Percentiles rank a stretch among this genome's conserved stretches.
phyloP scores from a whole-genome alignment of 2,329 filamentous ascomycete genomes.

The Neofusicoccum sp. region DNA sequence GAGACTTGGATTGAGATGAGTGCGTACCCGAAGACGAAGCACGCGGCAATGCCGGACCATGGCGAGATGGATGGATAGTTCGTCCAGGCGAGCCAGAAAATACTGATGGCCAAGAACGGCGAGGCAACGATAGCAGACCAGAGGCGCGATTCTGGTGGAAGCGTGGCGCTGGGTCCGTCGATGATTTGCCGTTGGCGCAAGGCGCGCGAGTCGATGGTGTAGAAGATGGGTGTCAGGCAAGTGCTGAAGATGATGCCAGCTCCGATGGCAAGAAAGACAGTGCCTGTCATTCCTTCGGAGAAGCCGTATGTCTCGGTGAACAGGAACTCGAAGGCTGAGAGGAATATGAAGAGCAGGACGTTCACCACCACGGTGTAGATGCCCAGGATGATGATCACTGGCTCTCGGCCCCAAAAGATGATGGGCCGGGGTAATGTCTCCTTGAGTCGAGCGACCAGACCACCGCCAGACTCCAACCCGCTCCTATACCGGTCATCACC shows the following conservation, averaged over 20 bases:
- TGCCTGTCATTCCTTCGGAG: slow-evolving; percentile 45
- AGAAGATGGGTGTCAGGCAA: slow-evolving; percentile 39
- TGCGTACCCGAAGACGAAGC: slow-evolving; percentile 38
- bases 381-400: slow-evolving; percentile 33
- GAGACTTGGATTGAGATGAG: slow-evolving; percentile 50
- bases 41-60: slow-evolving; percentile 38
- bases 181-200: slow-evolving; percentile 27
- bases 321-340: slow-evolving; percentile 17
- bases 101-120: slow-evolving; percentile 46
- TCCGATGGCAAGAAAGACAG: slow-evolving; percentile 50
- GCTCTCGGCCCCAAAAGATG: slow-evolving; percentile 27
- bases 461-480: slow-evolving; percentile 26
- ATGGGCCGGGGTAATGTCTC: slow-evolving; percentile 13
- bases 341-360: slow-evolving; percentile 18
- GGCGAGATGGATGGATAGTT: slow-evolving; percentile 45
- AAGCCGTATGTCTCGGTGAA: slow-evolving; percentile 47
- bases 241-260: slow-evolving; percentile 44
- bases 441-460: slow-evolving; percentile 6
- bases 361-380: slow-evolving; percentile 20
- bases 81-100: slow-evolving; percentile 58
- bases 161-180: slow-evolving; percentile 16
- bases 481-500: slow-evolving; percentile 45
- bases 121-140: slow-evolving; percentile 50
- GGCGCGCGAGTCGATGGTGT: slow-evolving; percentile 27
- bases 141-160: slow-evolving; percentile 35